These are phyloP conservation scores for Candida quercuum DNA, from an alignment of 805 yeast species.

Conservation along the genomic window DNA sequence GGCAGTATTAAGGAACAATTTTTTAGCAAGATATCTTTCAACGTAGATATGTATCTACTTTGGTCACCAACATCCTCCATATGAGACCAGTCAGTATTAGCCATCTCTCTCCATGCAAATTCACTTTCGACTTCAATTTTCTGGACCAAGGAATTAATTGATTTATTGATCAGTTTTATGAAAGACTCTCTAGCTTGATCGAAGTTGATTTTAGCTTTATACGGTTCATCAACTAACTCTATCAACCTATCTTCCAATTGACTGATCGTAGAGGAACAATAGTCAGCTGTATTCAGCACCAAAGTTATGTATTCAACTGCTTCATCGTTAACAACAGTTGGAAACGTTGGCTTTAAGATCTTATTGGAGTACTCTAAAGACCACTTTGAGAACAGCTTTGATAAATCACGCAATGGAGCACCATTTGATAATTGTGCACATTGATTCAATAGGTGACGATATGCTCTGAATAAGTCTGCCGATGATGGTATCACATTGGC, in stretches of 20 bases:
- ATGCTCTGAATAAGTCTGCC: conserved; percentile 77
- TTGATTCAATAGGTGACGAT: conserved; percentile 68
- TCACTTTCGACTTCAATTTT: conserved; percentile 59
- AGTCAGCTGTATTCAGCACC: conserved; percentile 84
- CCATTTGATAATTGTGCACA: conserved; percentile 50
- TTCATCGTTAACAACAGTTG: conserved; percentile 46
- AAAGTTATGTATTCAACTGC: conserved; percentile 63
- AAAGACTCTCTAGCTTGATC: conserved; percentile 52
- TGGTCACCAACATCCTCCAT: conserved; percentile 63
- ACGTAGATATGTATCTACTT: conserved; percentile 61
- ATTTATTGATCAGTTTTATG: conserved; percentile 49
- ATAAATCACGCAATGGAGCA: conserved; percentile 36
- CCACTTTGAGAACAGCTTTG: conserved; percentile 60
- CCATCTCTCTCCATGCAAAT: conserved; percentile 79
- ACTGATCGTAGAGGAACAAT: conserved; percentile 69
- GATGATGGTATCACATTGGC: conserved; percentile 79
- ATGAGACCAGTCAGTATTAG: conserved; percentile 67
- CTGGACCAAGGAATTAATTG: conserved; percentile 48
- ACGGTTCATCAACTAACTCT: conserved; percentile 36
- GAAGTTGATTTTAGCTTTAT: conserved; percentile 41
- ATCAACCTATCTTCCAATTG: conserved; percentile 66
- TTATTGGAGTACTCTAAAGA: conserved; percentile 52
- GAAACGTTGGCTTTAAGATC: conserved; percentile 44
- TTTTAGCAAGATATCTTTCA: conserved; percentile 42
- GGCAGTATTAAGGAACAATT: conserved; percentile 46